A percentile compares a stretch with the other conserved stretches of the same genome.
These are phyloP conservation scores for Pichiaceae sp. DNA, from an alignment of 1,139 yeast species.

Conservation along the genomic window DNA sequence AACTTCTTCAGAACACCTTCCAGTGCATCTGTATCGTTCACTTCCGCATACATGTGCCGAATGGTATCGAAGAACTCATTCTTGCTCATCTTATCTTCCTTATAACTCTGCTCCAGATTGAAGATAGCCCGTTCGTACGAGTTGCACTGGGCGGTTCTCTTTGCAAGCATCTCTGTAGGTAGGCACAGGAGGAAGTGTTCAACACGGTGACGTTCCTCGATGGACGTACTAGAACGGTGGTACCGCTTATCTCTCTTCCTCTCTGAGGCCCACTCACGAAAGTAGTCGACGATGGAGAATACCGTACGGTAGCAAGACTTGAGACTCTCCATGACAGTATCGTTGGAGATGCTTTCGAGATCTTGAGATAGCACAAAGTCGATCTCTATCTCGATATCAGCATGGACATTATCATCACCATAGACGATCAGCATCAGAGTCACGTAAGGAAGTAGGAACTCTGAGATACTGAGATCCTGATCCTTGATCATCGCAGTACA, in stretches of 20 bases:
- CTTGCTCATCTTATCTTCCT: constrained; percentile 34
- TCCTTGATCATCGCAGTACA: constrained; percentile 63
- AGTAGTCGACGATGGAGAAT: constrained; percentile 74
- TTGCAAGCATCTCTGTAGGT: constrained; percentile 66
- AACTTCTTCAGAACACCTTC: constrained; percentile 78
- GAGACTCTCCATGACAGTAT: constrained; percentile 44
- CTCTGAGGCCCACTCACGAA: constrained; percentile 62
- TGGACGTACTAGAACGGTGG: constrained; percentile 2
- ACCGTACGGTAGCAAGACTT: constrained; percentile 63
- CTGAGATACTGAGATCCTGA: constrained; percentile 63
- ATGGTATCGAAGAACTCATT: constrained; percentile 44
- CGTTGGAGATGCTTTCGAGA: constrained; percentile 38
- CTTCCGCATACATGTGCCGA: constrained; percentile 74
- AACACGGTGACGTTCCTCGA: constrained; percentile 19
- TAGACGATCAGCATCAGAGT: constrained; percentile 58
- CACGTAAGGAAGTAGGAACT: constrained; percentile 69
- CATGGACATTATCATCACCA: constrained; percentile 34
- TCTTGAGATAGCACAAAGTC: constrained; percentile 45
- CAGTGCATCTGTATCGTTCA: constrained; percentile 84
- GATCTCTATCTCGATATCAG: constrained; percentile 50
- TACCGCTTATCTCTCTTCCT: constrained; percentile 25
- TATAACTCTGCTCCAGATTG: constrained; percentile 70
- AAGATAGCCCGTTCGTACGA: constrained; percentile 86
- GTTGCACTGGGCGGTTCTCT: constrained; percentile 73
- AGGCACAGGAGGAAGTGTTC: constrained; percentile 44